Base-by-base conservation (phyloP, 2,329 filamentous ascomycete genomes). In the Purpureocillium lavendulum region DNA sequence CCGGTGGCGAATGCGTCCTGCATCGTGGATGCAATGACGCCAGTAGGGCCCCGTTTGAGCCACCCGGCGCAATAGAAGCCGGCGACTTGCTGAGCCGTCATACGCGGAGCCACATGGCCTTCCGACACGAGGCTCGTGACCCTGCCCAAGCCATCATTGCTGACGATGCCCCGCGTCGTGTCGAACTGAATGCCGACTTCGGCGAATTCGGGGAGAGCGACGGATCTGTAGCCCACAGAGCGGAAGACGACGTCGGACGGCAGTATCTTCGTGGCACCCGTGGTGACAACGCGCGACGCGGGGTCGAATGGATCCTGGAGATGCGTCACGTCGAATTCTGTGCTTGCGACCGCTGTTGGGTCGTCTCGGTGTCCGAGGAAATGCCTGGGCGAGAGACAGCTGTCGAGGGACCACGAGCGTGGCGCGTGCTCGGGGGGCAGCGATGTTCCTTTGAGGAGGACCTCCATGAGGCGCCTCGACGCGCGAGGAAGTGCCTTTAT, bases 21-120 rank as follows among this genome's bases (percentile, higher is more conserved):
- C 87, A 98, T 94, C 0, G 92, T 98, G 24, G 83, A 88, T 1
- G 90, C 90, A 58, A 98, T 98, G 4, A 97, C 89, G 3, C 92
- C 92, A 0, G 88, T 96, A 0, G 92, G 90, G 0, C 92, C 92
- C 29, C 84, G 77, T 66, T 97, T 97, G 9, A 96, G 88, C 92
- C 92, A 98, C 1, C 92, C 92, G 13, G 90, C 85, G 48, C 88
- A 94, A 63, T 98, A 98, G 21, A 95, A 61, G 0, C 90, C 87
- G 0, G 82, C 77, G 55, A 48, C 67, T 53, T 45, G 71, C 62
- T 48, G 67, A 50, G 38, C 69, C 52, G 43, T 59, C 47, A 49
- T 59, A 46, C 56, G 44, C 47, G 56, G 50, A 14, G 43, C 46
- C 15, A 45, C 30, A 38, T 17, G 5, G 39, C 52, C 32, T 44